These are phyloP conservation scores for Lizanozyma gosingica DNA, from an alignment of 1,139 yeast species.

Conservation along the genomic window DNA sequence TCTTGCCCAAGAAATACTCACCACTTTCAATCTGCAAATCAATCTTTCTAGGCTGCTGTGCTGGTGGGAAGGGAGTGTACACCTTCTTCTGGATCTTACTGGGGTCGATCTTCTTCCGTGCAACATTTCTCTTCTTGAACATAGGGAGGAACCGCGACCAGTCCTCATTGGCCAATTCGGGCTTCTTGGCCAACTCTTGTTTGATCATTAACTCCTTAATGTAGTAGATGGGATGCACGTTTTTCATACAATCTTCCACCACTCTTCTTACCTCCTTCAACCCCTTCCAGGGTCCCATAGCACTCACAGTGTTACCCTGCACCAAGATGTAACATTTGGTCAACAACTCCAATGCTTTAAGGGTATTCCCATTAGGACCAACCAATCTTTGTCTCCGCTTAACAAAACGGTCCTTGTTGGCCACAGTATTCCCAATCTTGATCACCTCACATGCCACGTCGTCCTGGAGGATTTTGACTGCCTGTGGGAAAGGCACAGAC, in stretches of 20 bases:
- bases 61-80: constrained; percentile 99
- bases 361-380: constrained; percentile 95
- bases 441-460: constrained; percentile 94
- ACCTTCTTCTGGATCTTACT: constrained; percentile 64
- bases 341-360: constrained; percentile 86
- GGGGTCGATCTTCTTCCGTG: constrained; percentile 80
- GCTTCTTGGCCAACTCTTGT: constrained; percentile 88
- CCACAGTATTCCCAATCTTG: constrained; percentile 82
- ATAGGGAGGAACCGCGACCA: constrained; percentile 97
- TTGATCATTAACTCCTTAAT: constrained; percentile 96
- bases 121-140: constrained; percentile 93
- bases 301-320: constrained; percentile 95
- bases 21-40: constrained; percentile 98
- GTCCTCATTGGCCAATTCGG: constrained; percentile 90
- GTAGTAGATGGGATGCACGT: constrained; percentile 93
- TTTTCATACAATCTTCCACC: constrained; percentile 95
- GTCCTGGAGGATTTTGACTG: constrained; percentile 81
- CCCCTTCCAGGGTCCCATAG: constrained; percentile 95
- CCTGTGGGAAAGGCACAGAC: constrained; percentile 96
- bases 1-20: constrained; percentile 88
- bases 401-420: constrained; percentile 87
- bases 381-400: constrained; percentile 94
- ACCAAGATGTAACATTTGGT: constrained; percentile 92
- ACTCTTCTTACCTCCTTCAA: constrained; percentile 87
- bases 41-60: constrained; percentile 92